These are phyloP conservation scores for Alternaria sp. DNA, from an alignment of 2,329 filamentous ascomycete genomes.

Conservation along the genomic window DNA sequence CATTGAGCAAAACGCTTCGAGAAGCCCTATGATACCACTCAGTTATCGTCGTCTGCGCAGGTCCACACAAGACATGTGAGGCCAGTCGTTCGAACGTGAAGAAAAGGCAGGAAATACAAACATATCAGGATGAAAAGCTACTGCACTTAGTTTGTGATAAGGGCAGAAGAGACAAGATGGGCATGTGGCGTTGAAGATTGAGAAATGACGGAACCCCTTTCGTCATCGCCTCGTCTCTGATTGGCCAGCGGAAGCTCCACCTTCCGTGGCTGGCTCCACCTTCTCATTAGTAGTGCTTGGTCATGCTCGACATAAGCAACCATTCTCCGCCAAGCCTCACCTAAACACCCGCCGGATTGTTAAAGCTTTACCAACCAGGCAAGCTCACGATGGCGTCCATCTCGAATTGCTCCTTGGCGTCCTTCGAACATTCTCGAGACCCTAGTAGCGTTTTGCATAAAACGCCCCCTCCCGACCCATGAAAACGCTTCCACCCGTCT, in stretches of 20 bases:
- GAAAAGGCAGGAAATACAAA: not conserved
- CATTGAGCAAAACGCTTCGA: too few species aligned
- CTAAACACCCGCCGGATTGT: constrained; percentile 28
- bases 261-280: constrained; percentile 6
- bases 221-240: constrained; percentile 5
- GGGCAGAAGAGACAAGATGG: not conserved
- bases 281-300: constrained; percentile 28
- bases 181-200: not conserved
- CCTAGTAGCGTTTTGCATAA: constrained; percentile 43
- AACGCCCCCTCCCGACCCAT: constrained; percentile 43
- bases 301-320: constrained; percentile 34
- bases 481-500: constrained; percentile 53
- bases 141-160: not conserved
- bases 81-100: not conserved
- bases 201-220: constrained; percentile 2
- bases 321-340: constrained; percentile 18
- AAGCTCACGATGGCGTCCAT: constrained; percentile 31
- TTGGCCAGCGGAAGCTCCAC: constrained; percentile 18
- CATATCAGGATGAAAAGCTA: not conserved
- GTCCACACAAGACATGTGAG: not conserved
- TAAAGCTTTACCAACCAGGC: constrained; percentile 42
- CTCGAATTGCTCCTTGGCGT: constrained; percentile 19
- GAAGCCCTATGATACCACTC: too few species aligned
- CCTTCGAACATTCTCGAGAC: constrained; percentile 47
- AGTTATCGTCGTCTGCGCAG: not conserved